These are phyloP conservation scores for Fraxinus cuspidata DNA, from an alignment of 257 asterid genomes.

Conservation along the genomic window DNA sequence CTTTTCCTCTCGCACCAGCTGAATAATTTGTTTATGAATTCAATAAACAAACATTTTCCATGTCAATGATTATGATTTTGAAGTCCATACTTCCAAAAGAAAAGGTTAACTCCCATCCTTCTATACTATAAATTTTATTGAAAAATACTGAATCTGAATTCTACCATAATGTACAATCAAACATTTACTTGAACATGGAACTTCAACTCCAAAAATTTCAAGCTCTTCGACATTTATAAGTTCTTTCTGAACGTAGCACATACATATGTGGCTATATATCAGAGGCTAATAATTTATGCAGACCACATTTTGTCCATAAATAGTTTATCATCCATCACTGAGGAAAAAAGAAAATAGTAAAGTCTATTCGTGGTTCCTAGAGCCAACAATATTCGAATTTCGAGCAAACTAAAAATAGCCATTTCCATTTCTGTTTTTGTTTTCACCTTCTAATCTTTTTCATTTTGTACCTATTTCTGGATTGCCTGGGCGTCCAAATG, in stretches of 20 bases:
- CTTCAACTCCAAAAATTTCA: conserved; percentile 1
- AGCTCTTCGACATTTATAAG: conserved; percentile 11
- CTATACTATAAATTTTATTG: conserved; percentile 10
- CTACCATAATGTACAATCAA: conserved; percentile 6
- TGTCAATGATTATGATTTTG: background rate
- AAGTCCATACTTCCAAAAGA: background rate
- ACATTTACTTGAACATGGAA: conserved; percentile 9
- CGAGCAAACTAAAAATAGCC: background rate
- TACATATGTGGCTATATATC: background rate
- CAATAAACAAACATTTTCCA: background rate
- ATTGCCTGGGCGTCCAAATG: conserved; percentile 10
- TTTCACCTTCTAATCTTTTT: background rate
- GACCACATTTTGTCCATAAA: conserved; percentile 11
- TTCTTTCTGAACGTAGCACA: background rate
- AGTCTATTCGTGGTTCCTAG: background rate
- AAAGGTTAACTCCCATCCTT: background rate
- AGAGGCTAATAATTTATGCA: conserved; percentile 5
- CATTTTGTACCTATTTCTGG: background rate
- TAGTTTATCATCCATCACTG: conserved; percentile 15
- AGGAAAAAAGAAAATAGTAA: background rate
- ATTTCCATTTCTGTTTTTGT: background rate
- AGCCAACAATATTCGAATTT: conserved; percentile 9
- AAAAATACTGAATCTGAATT: conserved; percentile 17
- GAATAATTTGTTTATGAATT: background rate
- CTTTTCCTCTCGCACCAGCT: background rate